Percentiles rank a stretch among this genome's conserved stretches.
Evolutionary conservation across 2,329 filamentous ascomycete genomes (phyloP).

Genomic region (Fusarium pseudograminearum): DNA sequence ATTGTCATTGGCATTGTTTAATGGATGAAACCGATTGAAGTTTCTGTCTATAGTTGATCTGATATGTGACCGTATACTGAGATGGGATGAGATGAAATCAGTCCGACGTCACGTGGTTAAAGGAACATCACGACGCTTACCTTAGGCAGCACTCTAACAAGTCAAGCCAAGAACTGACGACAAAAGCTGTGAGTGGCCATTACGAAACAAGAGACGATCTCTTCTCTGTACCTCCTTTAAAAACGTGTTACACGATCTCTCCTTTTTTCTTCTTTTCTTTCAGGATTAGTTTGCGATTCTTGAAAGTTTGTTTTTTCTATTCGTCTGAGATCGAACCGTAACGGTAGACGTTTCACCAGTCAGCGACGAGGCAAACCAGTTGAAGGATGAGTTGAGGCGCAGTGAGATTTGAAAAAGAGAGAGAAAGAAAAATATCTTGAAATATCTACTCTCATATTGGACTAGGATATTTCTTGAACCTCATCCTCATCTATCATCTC

Average conservation of each 20-base stretch:
- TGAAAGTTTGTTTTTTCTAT: constrained; percentile 6
- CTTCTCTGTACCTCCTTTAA: constrained; percentile 3
- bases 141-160: constrained; percentile 46
- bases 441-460: background rate
- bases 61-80: background rate
- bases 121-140: constrained; percentile 41
- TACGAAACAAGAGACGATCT: constrained; percentile 20
- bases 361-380: constrained; percentile 4
- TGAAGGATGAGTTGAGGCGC: constrained; percentile 33
- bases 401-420: constrained; percentile 14
- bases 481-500: constrained; percentile 4
- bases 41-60: background rate
- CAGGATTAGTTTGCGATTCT: background rate
- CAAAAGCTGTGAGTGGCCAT: constrained; percentile 22
- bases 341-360: constrained; percentile 35
- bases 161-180: constrained; percentile 41
- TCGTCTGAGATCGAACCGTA: constrained; percentile 13
- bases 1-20: background rate
- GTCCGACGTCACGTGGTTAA: constrained; percentile 32
- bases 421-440: background rate
- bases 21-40: background rate
- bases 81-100: background rate
- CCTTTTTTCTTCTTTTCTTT: background rate
- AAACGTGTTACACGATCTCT: constrained; percentile 14
- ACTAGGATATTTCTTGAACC: background rate